These are phyloP conservation scores for Chlamydomonas sp. DNA, from an alignment of 139 green algal genomes.

Conservation along the genomic window DNA sequence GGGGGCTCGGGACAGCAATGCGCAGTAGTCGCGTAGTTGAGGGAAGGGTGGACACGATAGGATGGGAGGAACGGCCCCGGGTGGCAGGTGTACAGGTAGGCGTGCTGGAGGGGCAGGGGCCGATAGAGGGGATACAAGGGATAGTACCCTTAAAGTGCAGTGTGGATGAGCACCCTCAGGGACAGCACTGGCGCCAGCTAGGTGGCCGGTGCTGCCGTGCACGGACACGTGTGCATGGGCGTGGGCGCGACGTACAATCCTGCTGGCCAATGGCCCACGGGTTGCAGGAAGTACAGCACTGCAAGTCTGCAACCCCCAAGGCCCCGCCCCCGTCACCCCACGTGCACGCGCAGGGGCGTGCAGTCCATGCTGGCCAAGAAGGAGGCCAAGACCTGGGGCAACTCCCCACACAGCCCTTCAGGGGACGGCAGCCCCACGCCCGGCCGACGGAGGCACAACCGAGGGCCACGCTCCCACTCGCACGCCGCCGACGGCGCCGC, in stretches of 20 bases:
- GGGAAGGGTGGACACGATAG: neutral
- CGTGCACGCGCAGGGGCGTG: neutral
- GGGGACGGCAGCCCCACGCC: too few relatives aligned
- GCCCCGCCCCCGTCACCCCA: neutral
- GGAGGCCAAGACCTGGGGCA: neutral
- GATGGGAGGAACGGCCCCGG: neutral
- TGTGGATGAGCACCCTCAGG: too few relatives aligned
- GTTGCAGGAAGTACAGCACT: too few relatives aligned
- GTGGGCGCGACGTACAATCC: neutral
- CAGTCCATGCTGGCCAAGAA: conserved; percentile 20
- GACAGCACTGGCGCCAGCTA: too few relatives aligned
- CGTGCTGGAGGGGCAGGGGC: too few relatives aligned
- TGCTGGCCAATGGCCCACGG: neutral
- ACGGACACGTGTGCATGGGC: too few relatives aligned
- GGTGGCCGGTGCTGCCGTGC: too few relatives aligned
- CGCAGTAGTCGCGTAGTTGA: neutral
- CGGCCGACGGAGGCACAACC: too few relatives aligned
- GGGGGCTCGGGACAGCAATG: neutral
- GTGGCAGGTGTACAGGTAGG: too few relatives aligned
- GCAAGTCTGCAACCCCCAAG: neutral
- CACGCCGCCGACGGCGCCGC: neutral
- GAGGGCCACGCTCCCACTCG: too few relatives aligned
- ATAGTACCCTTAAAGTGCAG: too few relatives aligned
- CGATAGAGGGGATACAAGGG: too few relatives aligned
- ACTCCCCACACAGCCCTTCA: neutral